Base-by-base conservation (phyloP, 495 filamentous ascomycete genomes). In the Margaritispora aquatica region DNA sequence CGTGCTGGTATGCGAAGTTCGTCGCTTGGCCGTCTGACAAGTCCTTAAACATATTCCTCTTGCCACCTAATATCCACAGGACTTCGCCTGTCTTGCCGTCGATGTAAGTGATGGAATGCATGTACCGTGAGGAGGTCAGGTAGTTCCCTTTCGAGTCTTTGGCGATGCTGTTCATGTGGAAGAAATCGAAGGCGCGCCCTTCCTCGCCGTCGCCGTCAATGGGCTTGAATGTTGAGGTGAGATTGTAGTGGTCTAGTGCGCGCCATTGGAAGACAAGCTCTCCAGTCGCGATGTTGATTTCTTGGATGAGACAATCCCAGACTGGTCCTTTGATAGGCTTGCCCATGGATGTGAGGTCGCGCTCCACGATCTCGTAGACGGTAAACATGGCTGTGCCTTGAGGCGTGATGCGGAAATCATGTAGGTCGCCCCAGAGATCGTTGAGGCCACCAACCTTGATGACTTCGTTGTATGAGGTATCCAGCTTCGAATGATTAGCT, bases 1-100 rank as follows among this genome's bases (percentile, higher is more conserved):
- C 72, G 61, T 82, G 80, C 63, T 84, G 80, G 74, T 75, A 82
- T 41, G 69, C 63, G 53, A 83, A 80, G 49, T 72, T 72, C 0
- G 75, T 78, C 9, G 74, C 77, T 13, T 58, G 27, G 0, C 74
- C 76, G 13, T 70, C 60, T 0, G 75, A 77, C 4, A 69, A 57
- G 44, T 80, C 75, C 2, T 56, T 54, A 56, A 82, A 84, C 11
- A 72, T 63, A 52, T 77, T 80, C 1, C 69, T 44, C 29, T 71
- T 74, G 7, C 72, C 77, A 29, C 74, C 76, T 0, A 79, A 63
- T 0, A 65, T 69, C 79, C 77, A 80, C n/a, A 73, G 61, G 10
- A 77, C 63, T 0, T 67, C 59, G 7, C 77, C 74, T 2, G 62
- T 67, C 17, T 62, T 62, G 26, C 67, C 47, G 17, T 50, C 63